These are phyloP conservation scores for Paraleonurus japonicus DNA, from an alignment of 257 asterid species.

Conservation along the genomic window DNA sequence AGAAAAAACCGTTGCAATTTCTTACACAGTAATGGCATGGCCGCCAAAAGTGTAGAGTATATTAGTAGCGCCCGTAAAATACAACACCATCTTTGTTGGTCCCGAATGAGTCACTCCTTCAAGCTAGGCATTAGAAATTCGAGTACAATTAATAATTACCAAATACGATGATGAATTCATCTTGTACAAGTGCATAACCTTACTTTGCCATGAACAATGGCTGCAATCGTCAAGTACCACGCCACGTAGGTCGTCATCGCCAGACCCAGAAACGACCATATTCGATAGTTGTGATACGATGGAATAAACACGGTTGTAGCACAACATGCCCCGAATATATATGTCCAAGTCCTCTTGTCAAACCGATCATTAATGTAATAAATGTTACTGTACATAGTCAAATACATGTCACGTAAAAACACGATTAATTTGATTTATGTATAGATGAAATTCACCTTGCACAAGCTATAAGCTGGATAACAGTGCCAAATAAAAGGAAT, in stretches of 20 bases:
- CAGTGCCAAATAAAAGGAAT: constrained; percentile 32
- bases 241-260: constrained; percentile 38
- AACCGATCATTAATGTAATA: constrained; percentile 37
- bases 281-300: constrained; percentile 38
- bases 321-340: constrained; percentile 44
- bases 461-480: constrained; percentile 37
- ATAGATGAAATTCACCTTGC: constrained; percentile 25
- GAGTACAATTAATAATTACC: too few species aligned
- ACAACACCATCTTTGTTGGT: constrained; percentile 32
- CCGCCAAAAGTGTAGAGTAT: constrained; percentile 44
- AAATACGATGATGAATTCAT: background rate
- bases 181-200: background rate
- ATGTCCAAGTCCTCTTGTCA: constrained; percentile 41
- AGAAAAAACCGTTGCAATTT: too few species aligned
- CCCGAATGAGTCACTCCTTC: constrained; percentile 38
- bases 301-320: constrained; percentile 37
- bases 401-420: background rate
- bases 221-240: constrained; percentile 39
- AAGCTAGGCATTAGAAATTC: too few species aligned
- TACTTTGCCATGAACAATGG: constrained; percentile 43
- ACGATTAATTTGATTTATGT: background rate
- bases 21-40: constrained; percentile 43
- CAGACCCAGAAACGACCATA: constrained; percentile 41
- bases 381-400: constrained; percentile 27
- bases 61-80: constrained; percentile 40